These are phyloP conservation scores for Sistotremastrum suecicum DNA, from an alignment of 768 basidiomycete species.

Conservation along the genomic window DNA sequence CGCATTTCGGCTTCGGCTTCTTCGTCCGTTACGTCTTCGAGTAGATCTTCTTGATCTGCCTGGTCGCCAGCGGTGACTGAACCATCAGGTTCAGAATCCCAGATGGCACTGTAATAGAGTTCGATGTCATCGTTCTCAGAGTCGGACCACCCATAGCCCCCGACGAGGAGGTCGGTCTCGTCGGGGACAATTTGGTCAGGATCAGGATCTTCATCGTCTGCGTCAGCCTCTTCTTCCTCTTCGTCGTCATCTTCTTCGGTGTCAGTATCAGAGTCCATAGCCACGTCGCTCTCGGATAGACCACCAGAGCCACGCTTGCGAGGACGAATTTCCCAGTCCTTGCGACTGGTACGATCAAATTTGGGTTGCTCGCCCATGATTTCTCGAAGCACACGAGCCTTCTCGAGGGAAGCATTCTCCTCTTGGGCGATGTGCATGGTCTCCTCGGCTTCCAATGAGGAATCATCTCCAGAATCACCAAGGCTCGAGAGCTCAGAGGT, in stretches of 20 bases:
- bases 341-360: slow-evolving; percentile 24
- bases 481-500: slow-evolving; percentile 21
- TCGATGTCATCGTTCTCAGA: slow-evolving; percentile 33
- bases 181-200: slow-evolving; percentile 78
- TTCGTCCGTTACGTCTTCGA: slow-evolving; percentile 21
- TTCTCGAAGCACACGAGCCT: slow-evolving; percentile 45
- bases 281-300: slow-evolving; percentile 30
- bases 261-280: slow-evolving; percentile 47
- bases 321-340: slow-evolving; percentile 54
- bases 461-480: slow-evolving; percentile 35
- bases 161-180: slow-evolving; percentile 43
- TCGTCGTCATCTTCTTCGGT: slow-evolving; percentile 7
- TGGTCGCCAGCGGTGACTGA: slow-evolving; percentile 14
- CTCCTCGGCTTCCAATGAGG: slow-evolving; percentile 46
- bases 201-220: slow-evolving; percentile 59
- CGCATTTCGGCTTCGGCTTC: slow-evolving; percentile 6
- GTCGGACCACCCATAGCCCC: slow-evolving; percentile 15
- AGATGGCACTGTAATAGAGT: slow-evolving; percentile 27
- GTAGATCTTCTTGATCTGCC: slow-evolving; percentile 18
- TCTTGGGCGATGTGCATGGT: slow-evolving; percentile 43
- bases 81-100: slow-evolving; percentile 9
- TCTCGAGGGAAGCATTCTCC: slow-evolving; percentile 25
- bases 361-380: slow-evolving; percentile 34
- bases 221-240: slow-evolving; percentile 9
- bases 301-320: slow-evolving; percentile 54